Conservation (phyloP, 2,329 filamentous ascomycete species). For the Colletotrichum paranaense region DNA sequence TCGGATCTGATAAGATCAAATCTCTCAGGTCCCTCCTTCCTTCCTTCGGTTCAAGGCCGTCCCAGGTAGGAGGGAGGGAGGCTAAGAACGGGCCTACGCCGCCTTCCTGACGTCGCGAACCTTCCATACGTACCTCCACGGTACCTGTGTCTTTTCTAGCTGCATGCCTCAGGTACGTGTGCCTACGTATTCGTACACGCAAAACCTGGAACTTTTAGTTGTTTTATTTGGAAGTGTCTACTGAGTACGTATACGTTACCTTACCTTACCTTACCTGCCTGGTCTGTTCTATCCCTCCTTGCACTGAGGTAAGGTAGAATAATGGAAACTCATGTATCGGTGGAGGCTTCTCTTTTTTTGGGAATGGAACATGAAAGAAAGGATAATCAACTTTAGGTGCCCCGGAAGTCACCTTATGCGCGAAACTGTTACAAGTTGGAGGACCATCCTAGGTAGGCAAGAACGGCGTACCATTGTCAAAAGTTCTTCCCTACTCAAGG, state of each 20-base stretch:
- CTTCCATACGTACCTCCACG: neutral
- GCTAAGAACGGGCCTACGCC: neutral
- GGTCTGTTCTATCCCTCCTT: neutral
- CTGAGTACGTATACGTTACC: no score
- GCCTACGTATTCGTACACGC: neutral
- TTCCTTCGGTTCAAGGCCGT: neutral
- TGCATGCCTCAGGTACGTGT: neutral
- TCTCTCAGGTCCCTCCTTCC: conserved; percentile 7
- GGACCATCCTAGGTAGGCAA: neutral
- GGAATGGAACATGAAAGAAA: neutral
- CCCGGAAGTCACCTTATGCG: no score
- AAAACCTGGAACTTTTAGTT: neutral
- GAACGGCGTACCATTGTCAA: neutral
- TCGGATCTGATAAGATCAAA: conserved; percentile 65
- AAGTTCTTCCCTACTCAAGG: neutral
- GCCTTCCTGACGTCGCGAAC: neutral
- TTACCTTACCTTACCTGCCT: neutral
- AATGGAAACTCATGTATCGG: neutral
- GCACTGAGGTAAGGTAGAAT: neutral
- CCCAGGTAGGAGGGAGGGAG: neutral
- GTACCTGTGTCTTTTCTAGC: neutral
- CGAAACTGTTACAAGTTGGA: neutral
- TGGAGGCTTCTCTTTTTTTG: neutral
- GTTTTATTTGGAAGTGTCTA: no score
- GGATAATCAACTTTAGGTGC: neutral